Conservation (phyloP, 805 yeast species). For the Wickerhamomyces sydowiorum region DNA sequence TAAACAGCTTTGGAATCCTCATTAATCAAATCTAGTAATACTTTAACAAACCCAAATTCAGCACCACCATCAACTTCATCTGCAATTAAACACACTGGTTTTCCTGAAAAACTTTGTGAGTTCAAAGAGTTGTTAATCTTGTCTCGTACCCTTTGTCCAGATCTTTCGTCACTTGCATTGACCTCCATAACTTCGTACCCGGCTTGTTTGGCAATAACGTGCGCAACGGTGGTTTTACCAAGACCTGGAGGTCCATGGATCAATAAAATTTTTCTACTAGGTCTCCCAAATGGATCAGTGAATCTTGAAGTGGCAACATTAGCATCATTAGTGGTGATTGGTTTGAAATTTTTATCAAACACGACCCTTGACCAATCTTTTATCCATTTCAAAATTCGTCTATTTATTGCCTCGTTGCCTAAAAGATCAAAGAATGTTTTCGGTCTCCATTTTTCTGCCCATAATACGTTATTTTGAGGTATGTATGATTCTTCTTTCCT, state of each 20-base stretch:
- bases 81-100: constrained; percentile 76
- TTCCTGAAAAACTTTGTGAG: constrained; percentile 58
- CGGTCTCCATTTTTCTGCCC: constrained; percentile 72
- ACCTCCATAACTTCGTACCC: constrained; percentile 80
- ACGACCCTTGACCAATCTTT: constrained; percentile 61
- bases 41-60: constrained; percentile 57
- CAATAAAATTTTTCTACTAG: constrained; percentile 57
- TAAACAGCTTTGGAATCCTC: constrained; percentile 51
- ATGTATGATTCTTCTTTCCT: constrained; percentile 1
- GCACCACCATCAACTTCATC: constrained; percentile 88
- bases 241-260: constrained; percentile 92
- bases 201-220: constrained; percentile 72
- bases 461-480: constrained; percentile 17
- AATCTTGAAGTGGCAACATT: constrained; percentile 5
- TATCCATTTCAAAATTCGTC: constrained; percentile 57
- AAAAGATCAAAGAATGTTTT: constrained; percentile 55
- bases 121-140: constrained; percentile 58
- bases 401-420: constrained; percentile 63
- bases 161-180: constrained; percentile 79
- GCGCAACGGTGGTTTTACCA: constrained; percentile 89
- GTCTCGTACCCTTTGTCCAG: constrained; percentile 49
- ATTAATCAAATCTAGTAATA: constrained; percentile 49
- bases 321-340: constrained; percentile 12
- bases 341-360: constrained; percentile 37
- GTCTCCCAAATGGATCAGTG: constrained; percentile 51